Evolutionary conservation across 2,329 filamentous ascomycete genomes (phyloP).

Genomic region (Monosporascus sp.): DNA sequence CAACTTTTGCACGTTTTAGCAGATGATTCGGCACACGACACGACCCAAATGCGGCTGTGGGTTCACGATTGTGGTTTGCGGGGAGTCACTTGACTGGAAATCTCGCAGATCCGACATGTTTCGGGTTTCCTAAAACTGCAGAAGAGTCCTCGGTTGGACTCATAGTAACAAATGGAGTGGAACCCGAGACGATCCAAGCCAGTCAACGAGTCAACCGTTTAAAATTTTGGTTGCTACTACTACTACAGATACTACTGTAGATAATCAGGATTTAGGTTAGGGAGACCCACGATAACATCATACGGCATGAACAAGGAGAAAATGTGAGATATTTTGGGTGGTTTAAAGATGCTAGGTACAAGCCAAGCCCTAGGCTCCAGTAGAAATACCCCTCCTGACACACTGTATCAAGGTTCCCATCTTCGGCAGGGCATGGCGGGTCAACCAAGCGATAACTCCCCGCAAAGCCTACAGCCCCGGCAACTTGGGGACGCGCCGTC

Average conservation of each 20-base stretch:
- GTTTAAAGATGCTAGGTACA: no score
- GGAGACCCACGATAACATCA: background rate
- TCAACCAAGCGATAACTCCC: background rate
- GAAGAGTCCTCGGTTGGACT: background rate
- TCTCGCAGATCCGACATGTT: background rate
- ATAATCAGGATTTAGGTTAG: background rate
- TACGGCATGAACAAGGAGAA: background rate
- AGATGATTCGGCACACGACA: background rate
- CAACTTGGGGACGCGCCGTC: background rate
- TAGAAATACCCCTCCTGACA: no score
- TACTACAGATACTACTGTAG: no score
- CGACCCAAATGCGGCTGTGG: background rate
- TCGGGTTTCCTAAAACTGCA: background rate
- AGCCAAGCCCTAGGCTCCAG: no score
- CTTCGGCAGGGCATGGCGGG: background rate
- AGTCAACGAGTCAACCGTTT: background rate
- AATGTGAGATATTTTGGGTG: no score
- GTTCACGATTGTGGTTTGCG: background rate
- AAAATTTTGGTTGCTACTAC: no score
- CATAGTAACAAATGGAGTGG: background rate
- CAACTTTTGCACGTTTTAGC: background rate
- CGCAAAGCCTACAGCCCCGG: background rate
- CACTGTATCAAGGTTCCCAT: no score
- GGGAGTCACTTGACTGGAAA: background rate
- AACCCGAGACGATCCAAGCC: background rate